These are phyloP conservation scores for Phytophthora syringae DNA, from an alignment of 352 stramenopile species.

Conservation along the genomic window DNA sequence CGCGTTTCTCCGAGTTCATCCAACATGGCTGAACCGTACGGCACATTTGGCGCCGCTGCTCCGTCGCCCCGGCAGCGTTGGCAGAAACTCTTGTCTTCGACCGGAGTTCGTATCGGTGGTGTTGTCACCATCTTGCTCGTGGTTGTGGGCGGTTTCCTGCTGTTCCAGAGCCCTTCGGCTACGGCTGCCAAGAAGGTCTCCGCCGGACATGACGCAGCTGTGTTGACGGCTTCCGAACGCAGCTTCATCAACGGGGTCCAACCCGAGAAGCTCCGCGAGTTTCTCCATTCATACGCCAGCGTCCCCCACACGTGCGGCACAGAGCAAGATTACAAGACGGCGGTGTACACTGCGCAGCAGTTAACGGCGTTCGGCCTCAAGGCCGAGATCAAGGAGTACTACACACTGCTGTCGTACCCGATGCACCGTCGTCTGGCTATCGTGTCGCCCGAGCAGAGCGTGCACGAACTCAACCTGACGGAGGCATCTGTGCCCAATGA, in stretches of 20 bases:
- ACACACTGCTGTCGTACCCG: slow-evolving; percentile 69
- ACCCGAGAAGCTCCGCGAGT: slow-evolving; percentile 25
- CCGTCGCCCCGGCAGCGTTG: slow-evolving; percentile 10
- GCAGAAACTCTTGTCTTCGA: slow-evolving; percentile 26
- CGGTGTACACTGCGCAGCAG: not conserved
- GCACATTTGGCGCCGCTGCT: slow-evolving; percentile 23
- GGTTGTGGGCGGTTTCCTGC: slow-evolving; percentile 27
- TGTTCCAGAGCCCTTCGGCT: slow-evolving; percentile 26
- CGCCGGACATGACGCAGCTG: slow-evolving; percentile 12
- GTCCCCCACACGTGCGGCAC: slow-evolving; percentile 35
- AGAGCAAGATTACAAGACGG: slow-evolving; percentile 3
- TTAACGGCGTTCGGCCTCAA: slow-evolving; percentile 24
- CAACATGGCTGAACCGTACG: slow-evolving; percentile 35
- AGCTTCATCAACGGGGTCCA: slow-evolving; percentile 30
- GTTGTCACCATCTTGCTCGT: slow-evolving; percentile 20
- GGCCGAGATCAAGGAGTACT: slow-evolving; percentile 59
- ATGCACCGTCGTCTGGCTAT: slow-evolving; percentile 43
- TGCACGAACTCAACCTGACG: slow-evolving; percentile 58
- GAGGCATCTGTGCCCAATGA: slow-evolving; percentile 61
- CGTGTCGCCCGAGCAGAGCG: slow-evolving; percentile 24
- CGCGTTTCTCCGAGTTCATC: slow-evolving; percentile 10
- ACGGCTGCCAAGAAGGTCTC: slow-evolving; percentile 9
- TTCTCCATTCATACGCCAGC: slow-evolving; percentile 28
- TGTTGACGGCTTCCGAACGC: slow-evolving; percentile 20
- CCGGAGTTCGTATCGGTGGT: slow-evolving; percentile 15